Conservation (phyloP, 2,329 filamentous ascomycete genomes). For the Rutstroemia sydowiana region DNA sequence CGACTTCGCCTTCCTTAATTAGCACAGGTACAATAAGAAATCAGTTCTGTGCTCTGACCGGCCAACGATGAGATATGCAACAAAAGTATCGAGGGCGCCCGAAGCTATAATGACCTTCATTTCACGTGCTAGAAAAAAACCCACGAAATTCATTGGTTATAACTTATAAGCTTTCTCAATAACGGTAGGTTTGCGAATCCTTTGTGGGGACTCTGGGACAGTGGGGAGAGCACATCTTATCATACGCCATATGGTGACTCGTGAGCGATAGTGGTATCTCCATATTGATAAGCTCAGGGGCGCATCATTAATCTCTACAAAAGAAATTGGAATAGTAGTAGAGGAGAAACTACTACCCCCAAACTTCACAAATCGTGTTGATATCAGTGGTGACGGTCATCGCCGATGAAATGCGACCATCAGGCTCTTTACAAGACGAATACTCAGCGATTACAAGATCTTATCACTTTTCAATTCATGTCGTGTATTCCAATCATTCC, state of each 20-base stretch:
- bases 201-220: not conserved
- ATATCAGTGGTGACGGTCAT: not conserved
- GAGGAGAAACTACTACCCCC: not conserved
- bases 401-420: not conserved
- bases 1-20: too few species aligned
- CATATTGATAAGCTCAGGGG: too few species aligned
- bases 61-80: slow-evolving; percentile 6
- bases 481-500: not conserved
- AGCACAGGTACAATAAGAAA: not conserved
- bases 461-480: slow-evolving; percentile 3
- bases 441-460: slow-evolving; percentile 3
- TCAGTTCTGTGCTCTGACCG: not conserved
- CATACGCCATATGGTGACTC: too few species aligned
- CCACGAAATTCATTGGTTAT: not conserved
- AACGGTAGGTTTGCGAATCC: not conserved
- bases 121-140: not conserved
- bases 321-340: too few species aligned
- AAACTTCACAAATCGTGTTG: not conserved
- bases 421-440: slow-evolving; percentile 1
- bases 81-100: not conserved
- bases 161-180: not conserved
- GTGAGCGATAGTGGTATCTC: too few species aligned
- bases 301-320: too few species aligned
- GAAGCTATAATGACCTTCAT: not conserved
- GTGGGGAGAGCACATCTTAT: too few species aligned